A percentile compares a stretch with the other conserved stretches of the same genome.
Evolutionary conservation across 768 basidiomycete genomes (phyloP).

Genomic region (Podaxis pistillaris): DNA sequence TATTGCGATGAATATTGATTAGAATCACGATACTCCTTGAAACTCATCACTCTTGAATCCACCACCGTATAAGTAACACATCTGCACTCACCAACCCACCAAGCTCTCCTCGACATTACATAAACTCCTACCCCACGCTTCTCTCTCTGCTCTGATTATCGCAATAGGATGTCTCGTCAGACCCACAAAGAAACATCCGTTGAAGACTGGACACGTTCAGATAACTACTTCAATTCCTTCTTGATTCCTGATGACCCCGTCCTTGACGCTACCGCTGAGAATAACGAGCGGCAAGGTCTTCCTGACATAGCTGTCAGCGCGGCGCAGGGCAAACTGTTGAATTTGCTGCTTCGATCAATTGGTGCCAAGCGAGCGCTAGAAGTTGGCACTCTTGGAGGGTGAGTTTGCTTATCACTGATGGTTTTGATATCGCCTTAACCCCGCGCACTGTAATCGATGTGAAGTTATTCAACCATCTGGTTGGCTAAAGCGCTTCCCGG

Average conservation of each 20-base stretch:
- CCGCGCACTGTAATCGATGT: background rate
- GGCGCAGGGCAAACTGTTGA: slow-evolving; percentile 57
- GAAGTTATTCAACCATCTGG: slow-evolving; percentile 44
- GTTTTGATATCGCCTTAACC: background rate
- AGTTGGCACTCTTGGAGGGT: slow-evolving; percentile 70
- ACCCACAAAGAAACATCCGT: slow-evolving; percentile 20
- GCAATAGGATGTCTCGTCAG: slow-evolving; percentile 9
- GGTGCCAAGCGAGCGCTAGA: slow-evolving; percentile 59
- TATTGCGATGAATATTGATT: no score
- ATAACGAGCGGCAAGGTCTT: slow-evolving; percentile 41
- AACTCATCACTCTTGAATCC: background rate
- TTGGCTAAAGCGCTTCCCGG: slow-evolving; percentile 46
- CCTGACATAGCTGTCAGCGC: slow-evolving; percentile 53
- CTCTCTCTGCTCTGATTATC: background rate
- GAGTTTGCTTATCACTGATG: slow-evolving; percentile 11
- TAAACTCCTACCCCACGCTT: background rate
- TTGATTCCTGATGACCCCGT: slow-evolving; percentile 41
- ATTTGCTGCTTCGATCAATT: slow-evolving; percentile 48
- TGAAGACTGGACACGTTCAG: slow-evolving; percentile 51
- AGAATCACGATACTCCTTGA: no score
- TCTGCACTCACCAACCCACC: background rate
- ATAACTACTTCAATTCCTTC: slow-evolving; percentile 56
- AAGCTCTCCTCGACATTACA: background rate
- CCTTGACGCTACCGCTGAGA: slow-evolving; percentile 39
- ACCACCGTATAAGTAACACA: background rate